Evolutionary conservation across 345 rosid species (phyloP).

Genomic region (Eucalyptus polyanthemos): DNA sequence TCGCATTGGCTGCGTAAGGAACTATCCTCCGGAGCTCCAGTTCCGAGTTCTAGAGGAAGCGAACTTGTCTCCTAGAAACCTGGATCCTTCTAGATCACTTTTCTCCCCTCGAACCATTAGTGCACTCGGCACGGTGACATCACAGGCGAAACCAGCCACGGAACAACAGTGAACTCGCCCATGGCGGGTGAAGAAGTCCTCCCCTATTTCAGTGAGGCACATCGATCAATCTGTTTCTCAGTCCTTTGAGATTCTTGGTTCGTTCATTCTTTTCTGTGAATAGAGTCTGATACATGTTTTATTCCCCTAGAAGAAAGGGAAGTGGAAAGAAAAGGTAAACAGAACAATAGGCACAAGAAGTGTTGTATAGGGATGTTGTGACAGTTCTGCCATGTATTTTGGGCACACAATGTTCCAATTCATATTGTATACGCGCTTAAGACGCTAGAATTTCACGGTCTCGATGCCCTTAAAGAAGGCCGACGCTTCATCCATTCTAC

Average conservation of each 20-base stretch:
- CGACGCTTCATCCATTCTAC: not conserved
- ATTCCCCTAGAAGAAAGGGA: not conserved
- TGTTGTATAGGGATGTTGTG: not conserved
- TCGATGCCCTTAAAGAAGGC: not conserved
- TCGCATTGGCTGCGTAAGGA: conserved; percentile 85
- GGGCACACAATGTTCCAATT: not conserved
- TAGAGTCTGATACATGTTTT: conserved; percentile 1
- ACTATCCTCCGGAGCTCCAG: conserved; percentile 76
- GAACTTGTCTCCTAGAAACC: conserved; percentile 64
- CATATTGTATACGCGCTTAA: not conserved
- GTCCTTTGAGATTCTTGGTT: not conserved
- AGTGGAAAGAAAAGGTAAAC: not conserved
- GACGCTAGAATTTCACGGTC: not conserved
- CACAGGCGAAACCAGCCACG: not conserved
- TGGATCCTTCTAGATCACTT: not conserved
- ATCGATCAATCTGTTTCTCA: not conserved
- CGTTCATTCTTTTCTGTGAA: conserved; percentile 57
- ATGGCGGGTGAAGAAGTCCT: not conserved
- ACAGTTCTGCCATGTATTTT: not conserved
- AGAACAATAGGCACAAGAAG: not conserved
- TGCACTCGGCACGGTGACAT: not conserved
- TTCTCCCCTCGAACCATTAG: not conserved
- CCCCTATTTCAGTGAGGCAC: not conserved
- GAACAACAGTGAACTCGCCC: not conserved
- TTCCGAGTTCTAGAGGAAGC: conserved; percentile 78